Evolutionary conservation across 2,329 filamentous ascomycete species (phyloP), one percentile per base, ranked within the genome.

Genomic region (Alternaria tenuissima): DNA sequence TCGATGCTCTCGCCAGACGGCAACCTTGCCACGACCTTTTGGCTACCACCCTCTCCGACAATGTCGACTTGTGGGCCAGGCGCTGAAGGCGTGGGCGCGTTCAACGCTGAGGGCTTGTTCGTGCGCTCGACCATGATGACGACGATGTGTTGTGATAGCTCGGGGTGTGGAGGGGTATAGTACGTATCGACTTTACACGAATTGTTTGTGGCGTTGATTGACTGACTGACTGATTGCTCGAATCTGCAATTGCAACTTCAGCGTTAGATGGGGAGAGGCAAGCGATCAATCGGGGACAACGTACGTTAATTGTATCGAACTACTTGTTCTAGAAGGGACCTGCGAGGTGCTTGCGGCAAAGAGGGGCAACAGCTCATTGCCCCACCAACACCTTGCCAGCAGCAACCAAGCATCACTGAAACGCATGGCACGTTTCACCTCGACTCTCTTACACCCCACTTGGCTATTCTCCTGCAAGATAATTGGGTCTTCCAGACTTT

Each of bases 1-100:
- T 93, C 89, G 68, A 97, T 87, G 56, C 88, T 92, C 81, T 98
- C 94, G 68, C 94, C 94, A 0, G 92, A 91, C 39, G 93, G 92
- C 43, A 98, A 87, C 30, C 85, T 86, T 34, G 94, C 94, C n/a
- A 87, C 86, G 52, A 98, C 89, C 61, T 87, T 88, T 61, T 86
- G 86, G 79, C 89, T 89, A 75, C 88, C 87, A 71, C 91, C 86
- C 28, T 88, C 87, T 73, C 94, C 88, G 77, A 87, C 87, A 73
- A 97, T 91, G 66, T 89, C 88, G 34, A 94, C 91, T 48, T 94
- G 91, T 16, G 92, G 88, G 47, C 77, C 78, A 20, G 76, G 76
- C 16, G 90, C 85, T 53, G 88, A 88, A 7, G 91, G 90, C 7
- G 91, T 90, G 43, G 77, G 74, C 28, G 76, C 76, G 52, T 69